Base-by-base conservation (phyloP, 176 grass and related monocot genomes). In the Raddia distichophylla region DNA sequence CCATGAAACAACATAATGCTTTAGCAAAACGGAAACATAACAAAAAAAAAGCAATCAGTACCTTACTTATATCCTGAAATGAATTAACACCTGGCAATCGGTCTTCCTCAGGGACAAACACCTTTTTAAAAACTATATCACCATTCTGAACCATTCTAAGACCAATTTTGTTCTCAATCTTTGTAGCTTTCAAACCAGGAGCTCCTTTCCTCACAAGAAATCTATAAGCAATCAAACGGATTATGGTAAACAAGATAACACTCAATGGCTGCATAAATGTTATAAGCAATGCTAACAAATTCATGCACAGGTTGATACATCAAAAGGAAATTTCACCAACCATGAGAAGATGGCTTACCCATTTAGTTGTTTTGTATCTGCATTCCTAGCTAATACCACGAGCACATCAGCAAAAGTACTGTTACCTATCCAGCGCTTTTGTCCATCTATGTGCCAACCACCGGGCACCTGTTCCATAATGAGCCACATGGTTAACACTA, bases 121-220 rank as follows among this genome's bases (percentile, higher is more conserved):
- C 93, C 13, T 90, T 86, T 11, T 87, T 56, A 16, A 95, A 88
- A 10, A 90, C 33, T 78, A 95, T 86, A 78, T 95, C 93, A 83
- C 93, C 90, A 22, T 95, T 92, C 73, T 95, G 93, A 85, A 95
- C 93, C 76, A 92, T 92, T 67, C 90, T 84, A 6, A 95, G 86
- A 44, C 90, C 93, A 66, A 95, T 89, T 77, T 95, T 95, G 69
- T 95, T 95, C 59, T 92, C 85, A 68, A 92, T 95, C 58, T 95
- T 95, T 77, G 90, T 92, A 60, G 80, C 80, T 82, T 72, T 84
- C 48, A 92, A 72, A 50, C 93, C 90, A 77, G 84, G 78, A 80
- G 70, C 46, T 19, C 90, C 93, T 77, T 90, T 92, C 85, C 89
- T 92, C 81, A 95, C 69, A 77, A 95, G 86, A 84, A 92, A 95